phyloP scores from a whole-genome alignment of 2,329 filamentous ascomycete species.

The Emericellopsis cladophorae region DNA sequence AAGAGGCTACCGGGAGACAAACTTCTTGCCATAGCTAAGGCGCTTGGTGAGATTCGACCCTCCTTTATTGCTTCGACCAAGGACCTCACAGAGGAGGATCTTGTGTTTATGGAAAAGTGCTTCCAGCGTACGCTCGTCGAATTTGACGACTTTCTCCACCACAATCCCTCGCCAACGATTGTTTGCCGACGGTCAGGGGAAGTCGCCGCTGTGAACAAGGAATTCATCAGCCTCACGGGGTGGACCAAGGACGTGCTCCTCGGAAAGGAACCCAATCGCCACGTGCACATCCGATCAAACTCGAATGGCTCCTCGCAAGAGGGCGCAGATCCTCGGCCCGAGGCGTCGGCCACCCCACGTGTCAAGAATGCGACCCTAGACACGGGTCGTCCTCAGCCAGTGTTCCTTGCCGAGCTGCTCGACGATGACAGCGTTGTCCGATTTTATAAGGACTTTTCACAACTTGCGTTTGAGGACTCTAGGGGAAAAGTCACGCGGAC shows the following conservation, averaged over 20 bases:
- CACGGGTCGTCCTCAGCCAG: constrained; percentile 51
- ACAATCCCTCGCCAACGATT: constrained; percentile 80
- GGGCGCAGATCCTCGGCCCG: constrained; percentile 10
- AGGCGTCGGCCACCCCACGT: constrained; percentile 36
- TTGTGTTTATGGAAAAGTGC: constrained; percentile 96
- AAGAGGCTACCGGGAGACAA: constrained; percentile 67
- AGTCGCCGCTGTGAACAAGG: constrained; percentile 89
- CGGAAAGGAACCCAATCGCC: constrained; percentile 76
- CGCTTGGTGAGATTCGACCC: constrained; percentile 78
- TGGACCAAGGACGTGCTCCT: constrained; percentile 87
- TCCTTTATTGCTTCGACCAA: constrained; percentile 88
- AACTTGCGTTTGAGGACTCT: constrained; percentile 84
- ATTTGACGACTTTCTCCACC: constrained; percentile 84
- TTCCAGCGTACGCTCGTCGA: constrained; percentile 88
- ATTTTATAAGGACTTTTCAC: constrained; percentile 92
- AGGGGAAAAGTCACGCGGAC: constrained; percentile 72
- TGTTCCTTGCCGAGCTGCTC: constrained; percentile 84
- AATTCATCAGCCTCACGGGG: constrained; percentile 89
- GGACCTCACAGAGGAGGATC: constrained; percentile 75
- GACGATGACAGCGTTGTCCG: constrained; percentile 89
- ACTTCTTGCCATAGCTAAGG: constrained; percentile 71
- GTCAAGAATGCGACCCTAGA: constrained; percentile 30
- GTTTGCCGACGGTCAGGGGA: constrained; percentile 88
- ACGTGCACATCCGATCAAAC: constrained; percentile 57
- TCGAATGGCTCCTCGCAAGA: constrained; percentile 5